A percentile compares a stretch with the other conserved stretches of the same genome.
phyloP scores from a whole-genome alignment of 2,329 filamentous ascomycete genomes.

The Cyanodermella asteris region DNA sequence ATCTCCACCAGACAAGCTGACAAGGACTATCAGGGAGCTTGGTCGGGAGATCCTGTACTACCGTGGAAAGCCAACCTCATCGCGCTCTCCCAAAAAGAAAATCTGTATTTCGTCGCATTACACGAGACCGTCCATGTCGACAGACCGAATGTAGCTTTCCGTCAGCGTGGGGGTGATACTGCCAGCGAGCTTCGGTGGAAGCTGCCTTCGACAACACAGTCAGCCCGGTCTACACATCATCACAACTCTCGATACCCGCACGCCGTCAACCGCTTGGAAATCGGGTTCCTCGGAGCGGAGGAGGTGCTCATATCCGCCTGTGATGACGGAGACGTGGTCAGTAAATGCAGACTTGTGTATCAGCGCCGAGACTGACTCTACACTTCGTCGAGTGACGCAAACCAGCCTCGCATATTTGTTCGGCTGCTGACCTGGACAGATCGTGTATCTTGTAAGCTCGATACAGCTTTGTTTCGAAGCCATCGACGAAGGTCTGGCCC shows the following conservation, averaged over 20 bases:
- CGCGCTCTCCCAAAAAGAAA: conserved; percentile 24
- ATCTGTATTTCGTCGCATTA: conserved; percentile 24
- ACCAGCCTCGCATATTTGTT: conserved; percentile 4
- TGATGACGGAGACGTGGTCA: conserved; percentile 57
- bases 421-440: too few species aligned
- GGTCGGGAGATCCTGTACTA: too few species aligned
- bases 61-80: too few species aligned
- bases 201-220: conserved; percentile 16
- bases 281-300: conserved; percentile 45
- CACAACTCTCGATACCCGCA: conserved; percentile 32
- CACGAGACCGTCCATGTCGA: conserved; percentile 21
- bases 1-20: too few species aligned
- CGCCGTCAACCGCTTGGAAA: conserved; percentile 44
- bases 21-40: too few species aligned
- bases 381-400: conserved; percentile 20
- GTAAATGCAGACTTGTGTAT: too few species aligned
- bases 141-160: conserved; percentile 15
- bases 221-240: conserved; percentile 32
- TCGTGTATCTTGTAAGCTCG: neutral
- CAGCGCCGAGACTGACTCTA: conserved; percentile 51
- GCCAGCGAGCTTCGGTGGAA: neutral
- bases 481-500: conserved; percentile 12
- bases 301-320: conserved; percentile 47
- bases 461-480: too few species aligned
- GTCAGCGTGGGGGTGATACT: neutral